These are phyloP conservation scores for Mortierella sp. DNA, from an alignment of 371 early-diverging fungal genomes.

Conservation along the genomic window DNA sequence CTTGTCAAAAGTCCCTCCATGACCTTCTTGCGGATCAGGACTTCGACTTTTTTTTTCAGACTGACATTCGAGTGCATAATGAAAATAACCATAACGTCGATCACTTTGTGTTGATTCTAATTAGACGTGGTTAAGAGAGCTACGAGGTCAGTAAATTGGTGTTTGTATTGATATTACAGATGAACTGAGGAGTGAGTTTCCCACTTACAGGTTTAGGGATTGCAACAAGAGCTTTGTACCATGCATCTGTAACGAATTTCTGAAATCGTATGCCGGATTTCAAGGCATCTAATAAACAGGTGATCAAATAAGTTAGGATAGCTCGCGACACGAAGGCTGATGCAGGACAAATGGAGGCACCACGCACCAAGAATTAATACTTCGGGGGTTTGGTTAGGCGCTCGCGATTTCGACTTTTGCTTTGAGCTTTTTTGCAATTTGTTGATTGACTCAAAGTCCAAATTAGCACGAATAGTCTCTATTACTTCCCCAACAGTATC, in stretches of 20 bases:
- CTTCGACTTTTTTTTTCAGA: slow-evolving; percentile 75
- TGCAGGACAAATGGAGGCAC: neutral
- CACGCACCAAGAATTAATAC: slow-evolving; percentile 67
- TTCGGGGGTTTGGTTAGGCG: slow-evolving; percentile 61
- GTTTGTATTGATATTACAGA: neutral
- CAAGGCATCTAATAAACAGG: slow-evolving; percentile 65
- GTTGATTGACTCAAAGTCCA: slow-evolving; percentile 69
- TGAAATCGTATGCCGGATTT: slow-evolving; percentile 76
- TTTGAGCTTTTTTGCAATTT: slow-evolving; percentile 45
- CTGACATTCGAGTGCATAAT: slow-evolving; percentile 75
- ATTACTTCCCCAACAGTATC: slow-evolving; percentile 60
- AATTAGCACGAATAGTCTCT: slow-evolving; percentile 63
- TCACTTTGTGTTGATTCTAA: slow-evolving; percentile 62
- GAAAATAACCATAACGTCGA: slow-evolving; percentile 77
- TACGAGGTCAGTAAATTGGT: neutral
- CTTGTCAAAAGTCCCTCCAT: slow-evolving; percentile 63
- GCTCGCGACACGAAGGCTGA: neutral
- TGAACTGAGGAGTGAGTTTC: too few relatives aligned
- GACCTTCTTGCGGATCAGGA: slow-evolving; percentile 69
- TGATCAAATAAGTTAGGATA: neutral
- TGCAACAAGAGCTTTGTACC: slow-evolving; percentile 70
- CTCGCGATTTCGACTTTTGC: slow-evolving; percentile 15
- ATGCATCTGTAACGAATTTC: slow-evolving; percentile 78
- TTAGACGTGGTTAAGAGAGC: neutral
- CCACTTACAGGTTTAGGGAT: slow-evolving; percentile 35